These are phyloP conservation scores for Podospora pseudocomata DNA, from an alignment of 495 filamentous ascomycete species.

Conservation along the genomic window DNA sequence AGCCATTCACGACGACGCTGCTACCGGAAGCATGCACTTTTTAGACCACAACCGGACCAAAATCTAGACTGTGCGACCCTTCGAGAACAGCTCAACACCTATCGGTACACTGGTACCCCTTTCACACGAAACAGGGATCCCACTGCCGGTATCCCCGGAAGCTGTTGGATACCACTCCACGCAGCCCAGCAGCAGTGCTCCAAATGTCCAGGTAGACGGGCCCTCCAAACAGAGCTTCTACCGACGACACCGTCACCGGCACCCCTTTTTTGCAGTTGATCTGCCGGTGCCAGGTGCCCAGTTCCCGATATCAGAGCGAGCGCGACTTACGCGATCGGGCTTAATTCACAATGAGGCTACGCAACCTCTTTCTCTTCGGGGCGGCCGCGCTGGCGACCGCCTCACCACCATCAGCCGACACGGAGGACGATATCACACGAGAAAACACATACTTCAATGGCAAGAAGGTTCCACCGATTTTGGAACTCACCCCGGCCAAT, in stretches of 20 bases:
- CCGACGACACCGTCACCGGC: constrained; percentile 3
- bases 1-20: constrained; percentile 14
- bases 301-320: background rate
- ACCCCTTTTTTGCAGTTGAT: background rate
- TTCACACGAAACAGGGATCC: background rate
- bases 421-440: constrained; percentile 31
- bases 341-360: constrained; percentile 24
- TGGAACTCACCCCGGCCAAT: constrained; percentile 46
- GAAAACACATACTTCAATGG: constrained; percentile 73
- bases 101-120: background rate
- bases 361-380: constrained; percentile 39
- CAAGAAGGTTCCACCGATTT: constrained; percentile 69
- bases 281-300: constrained; percentile 7
- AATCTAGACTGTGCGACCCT: background rate
- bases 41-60: background rate
- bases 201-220: constrained; percentile 6
- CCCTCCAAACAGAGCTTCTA: constrained; percentile 2
- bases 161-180: background rate
- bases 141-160: background rate
- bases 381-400: constrained; percentile 37
- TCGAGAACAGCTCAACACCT: background rate
- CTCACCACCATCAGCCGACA: constrained; percentile 28
- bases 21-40: background rate
- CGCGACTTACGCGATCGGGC: background rate
- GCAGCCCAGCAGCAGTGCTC: background rate